Evolutionary conservation across 106 monocot genomes (phyloP).

Genomic region (Triglochin maritima): DNA sequence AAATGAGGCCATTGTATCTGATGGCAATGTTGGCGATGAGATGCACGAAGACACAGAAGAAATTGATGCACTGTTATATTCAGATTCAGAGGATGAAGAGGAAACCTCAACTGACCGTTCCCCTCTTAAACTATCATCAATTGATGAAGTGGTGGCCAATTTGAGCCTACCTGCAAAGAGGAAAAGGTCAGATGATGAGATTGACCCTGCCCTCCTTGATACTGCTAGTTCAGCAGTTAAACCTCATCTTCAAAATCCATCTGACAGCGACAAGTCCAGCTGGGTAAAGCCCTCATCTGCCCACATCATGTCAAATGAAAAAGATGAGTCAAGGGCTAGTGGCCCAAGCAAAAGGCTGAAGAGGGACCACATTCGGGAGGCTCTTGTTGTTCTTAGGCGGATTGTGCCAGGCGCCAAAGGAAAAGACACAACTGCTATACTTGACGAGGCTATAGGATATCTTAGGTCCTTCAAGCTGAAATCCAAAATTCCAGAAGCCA

Average conservation of each 20-base stretch:
- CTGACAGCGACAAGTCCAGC: slow-evolving; percentile 17
- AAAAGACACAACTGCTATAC: slow-evolving; percentile 42
- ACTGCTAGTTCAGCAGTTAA: slow-evolving; percentile 47
- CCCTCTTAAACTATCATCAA: slow-evolving; percentile 2
- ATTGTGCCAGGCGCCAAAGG: slow-evolving; percentile 54
- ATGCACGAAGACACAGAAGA: slow-evolving; percentile 80
- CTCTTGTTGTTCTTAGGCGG: slow-evolving; percentile 31
- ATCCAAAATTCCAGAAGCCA: neutral
- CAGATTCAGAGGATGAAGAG: slow-evolving; percentile 45
- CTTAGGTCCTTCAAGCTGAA: slow-evolving; percentile 40
- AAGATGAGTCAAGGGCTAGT: neutral
- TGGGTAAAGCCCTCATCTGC: slow-evolving; percentile 8
- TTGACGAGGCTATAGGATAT: slow-evolving; percentile 68
- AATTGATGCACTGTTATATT: slow-evolving; percentile 71
- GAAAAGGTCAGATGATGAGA: slow-evolving; percentile 11
- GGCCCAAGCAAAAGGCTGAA: slow-evolving; percentile 18
- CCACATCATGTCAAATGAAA: neutral
- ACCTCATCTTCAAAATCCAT: neutral
- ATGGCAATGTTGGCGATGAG: slow-evolving; percentile 15
- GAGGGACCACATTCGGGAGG: slow-evolving; percentile 42
- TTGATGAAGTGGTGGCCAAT: slow-evolving; percentile 1
- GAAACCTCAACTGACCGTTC: slow-evolving; percentile 46
- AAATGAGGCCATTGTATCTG: slow-evolving; percentile 11
- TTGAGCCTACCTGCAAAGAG: slow-evolving; percentile 32
- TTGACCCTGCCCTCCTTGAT: slow-evolving; percentile 37